Evolutionary conservation across 257 asterid genomes (phyloP).

Genomic region (Nicotiana obtusifolia): DNA sequence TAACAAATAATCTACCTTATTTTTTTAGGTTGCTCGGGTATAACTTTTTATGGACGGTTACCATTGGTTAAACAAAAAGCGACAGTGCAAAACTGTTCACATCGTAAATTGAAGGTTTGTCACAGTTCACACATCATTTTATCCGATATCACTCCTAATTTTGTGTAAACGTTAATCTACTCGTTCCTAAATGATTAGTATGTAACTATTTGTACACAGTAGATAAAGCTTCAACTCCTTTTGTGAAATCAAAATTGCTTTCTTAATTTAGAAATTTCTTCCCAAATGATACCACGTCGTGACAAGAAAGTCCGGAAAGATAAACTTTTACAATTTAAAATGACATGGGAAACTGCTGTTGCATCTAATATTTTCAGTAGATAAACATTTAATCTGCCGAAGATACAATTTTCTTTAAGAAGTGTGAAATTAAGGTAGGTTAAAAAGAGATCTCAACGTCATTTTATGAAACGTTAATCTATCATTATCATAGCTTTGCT

Average conservation of each 20-base stretch:
- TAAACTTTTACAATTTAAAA: too few species aligned
- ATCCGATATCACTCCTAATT: neutral
- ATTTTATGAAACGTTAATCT: slow-evolving; percentile 7
- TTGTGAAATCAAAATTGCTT: neutral
- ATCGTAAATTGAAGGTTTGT: neutral
- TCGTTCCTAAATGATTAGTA: too few species aligned
- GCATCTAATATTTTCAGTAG: neutral
- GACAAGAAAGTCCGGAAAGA: too few species aligned
- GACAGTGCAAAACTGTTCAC: neutral
- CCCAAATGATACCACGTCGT: too few species aligned
- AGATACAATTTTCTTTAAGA: neutral
- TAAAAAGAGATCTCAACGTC: neutral
- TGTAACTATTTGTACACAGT: neutral
- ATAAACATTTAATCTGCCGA: neutral
- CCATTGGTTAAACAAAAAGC: neutral
- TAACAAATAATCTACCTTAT: too few species aligned
- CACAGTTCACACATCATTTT: neutral
- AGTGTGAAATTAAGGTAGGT: neutral
- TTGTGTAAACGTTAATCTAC: neutral
- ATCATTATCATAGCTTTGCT: neutral
- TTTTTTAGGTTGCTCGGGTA: too few species aligned
- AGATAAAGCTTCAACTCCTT: neutral
- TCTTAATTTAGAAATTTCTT: neutral
- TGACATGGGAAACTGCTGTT: too few species aligned
- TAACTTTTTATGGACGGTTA: too few species aligned